Base-by-base conservation (phyloP, 1,284 basidiomycete genomes). In the Ustilago sp. region DNA sequence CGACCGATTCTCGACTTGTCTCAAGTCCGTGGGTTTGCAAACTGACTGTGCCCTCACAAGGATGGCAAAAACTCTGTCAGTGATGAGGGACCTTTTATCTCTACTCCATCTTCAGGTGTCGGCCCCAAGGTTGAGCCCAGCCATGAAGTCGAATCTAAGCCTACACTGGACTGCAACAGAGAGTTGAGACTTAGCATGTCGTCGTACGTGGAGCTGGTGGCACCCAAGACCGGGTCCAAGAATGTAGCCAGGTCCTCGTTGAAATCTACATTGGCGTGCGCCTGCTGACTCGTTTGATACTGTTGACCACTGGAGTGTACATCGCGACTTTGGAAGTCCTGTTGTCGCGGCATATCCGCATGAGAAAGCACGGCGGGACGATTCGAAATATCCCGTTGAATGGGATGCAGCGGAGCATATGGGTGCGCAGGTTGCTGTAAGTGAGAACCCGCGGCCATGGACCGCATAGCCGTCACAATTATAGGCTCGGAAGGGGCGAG, bases 131-230 rank as follows among this genome's bases (percentile, higher is more conserved):
- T 55, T 13, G 50, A 47, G 38, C 59, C 32, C 36, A 64, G 28
- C 62, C 68, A 64, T 28, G 47, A 17, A 31, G 41, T 55, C 58
- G 62, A 70, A 53, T 70, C 68, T 23, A 70, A 47, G n/a, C 64
- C 68, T 32, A 70, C 53, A 39, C 57, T 70, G 32, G 62, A 64
- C 50, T 63, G 62, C 41, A 70, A 19, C 32, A 64, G 58, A 17
- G 62, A 47, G 41, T 70, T 55, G 53, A 64, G 53, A 35, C 61
- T 50, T 4, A 51, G 45, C 51, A 64, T 56, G 45, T 70, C 57
- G 41, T 60, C 53, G 11, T 51, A 13, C 15, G 51, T 43, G 19
- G 61, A 55, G 1, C 35, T 34, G 0, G 36, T 56, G 9, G 58
- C 45, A 9, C 35, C 66, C 17, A 11, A 17, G 0, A 51, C 8